Conservation (phyloP, 345 rosid species). For the Odontarrhena argentea region DNA sequence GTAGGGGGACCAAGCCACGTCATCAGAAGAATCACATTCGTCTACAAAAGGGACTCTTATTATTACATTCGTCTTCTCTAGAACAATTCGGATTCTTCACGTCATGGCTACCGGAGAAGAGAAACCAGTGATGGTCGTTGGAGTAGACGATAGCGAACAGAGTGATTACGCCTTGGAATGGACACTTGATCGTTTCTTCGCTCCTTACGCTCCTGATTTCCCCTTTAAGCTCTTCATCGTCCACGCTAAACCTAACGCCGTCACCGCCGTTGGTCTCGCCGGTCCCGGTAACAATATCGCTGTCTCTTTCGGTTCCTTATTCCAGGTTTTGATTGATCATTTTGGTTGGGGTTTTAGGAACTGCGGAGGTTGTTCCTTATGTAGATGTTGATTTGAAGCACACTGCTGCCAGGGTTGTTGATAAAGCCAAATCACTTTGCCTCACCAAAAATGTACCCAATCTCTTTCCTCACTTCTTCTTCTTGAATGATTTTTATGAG, state of each 20-base stretch:
- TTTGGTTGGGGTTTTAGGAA: conserved; percentile 46
- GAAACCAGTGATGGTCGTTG: conserved; percentile 62
- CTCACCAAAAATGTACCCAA: conserved; percentile 55
- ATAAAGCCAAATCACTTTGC: conserved; percentile 66
- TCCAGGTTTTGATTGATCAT: no score
- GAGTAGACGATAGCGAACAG: conserved; percentile 69
- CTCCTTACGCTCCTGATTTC: conserved; percentile 50
- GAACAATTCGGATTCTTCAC: no score
- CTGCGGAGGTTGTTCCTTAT: conserved; percentile 64
- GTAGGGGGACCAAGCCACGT: no score
- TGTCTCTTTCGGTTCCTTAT: no score
- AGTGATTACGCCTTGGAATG: conserved; percentile 83
- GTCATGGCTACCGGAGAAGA: conserved; percentile 45
- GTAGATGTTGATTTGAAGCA: conserved; percentile 82
- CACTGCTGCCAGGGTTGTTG: conserved; percentile 65
- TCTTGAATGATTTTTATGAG: background rate
- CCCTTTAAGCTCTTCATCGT: conserved; percentile 81
- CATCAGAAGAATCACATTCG: no score
- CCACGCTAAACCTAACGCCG: conserved; percentile 73
- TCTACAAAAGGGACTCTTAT: no score
- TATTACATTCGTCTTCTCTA: no score
- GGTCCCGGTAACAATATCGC: conserved; percentile 62
- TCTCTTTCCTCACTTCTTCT: no score
- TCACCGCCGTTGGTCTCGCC: conserved; percentile 61
- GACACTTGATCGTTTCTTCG: conserved; percentile 81